A percentile compares a stretch with the other conserved stretches of the same genome.
phyloP scores from a whole-genome alignment of 192 early-diverging fungal species.

The Coemansia sp. region DNA sequence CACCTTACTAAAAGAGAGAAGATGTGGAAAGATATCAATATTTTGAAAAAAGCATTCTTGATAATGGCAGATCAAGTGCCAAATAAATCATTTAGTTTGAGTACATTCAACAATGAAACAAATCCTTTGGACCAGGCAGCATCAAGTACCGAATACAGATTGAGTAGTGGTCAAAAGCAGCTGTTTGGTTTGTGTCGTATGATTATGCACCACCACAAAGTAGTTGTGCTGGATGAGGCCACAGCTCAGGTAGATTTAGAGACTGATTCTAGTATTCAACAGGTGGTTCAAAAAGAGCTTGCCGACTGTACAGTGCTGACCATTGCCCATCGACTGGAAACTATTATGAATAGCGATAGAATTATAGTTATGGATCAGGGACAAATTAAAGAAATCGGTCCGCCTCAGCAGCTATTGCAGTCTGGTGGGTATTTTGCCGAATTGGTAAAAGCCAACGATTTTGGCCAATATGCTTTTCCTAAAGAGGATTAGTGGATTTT shows the following conservation, averaged over 20 bases:
- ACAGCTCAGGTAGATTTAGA: no score
- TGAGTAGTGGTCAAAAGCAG: conserved; percentile 60
- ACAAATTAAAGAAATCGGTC: conserved; percentile 59
- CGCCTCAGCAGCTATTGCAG: conserved; percentile 57
- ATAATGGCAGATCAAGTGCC: neutral
- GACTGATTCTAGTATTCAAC: no score
- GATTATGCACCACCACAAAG: conserved; percentile 52
- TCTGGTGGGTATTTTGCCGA: conserved; percentile 17
- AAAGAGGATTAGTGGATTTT: no score
- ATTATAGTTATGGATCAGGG: conserved; percentile 61
- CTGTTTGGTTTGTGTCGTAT: conserved; percentile 61
- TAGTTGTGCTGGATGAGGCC: conserved; percentile 67
- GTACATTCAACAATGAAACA: neutral
- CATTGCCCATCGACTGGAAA: no score
- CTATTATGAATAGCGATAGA: no score
- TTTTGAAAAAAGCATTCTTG: neutral
- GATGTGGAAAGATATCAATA: conserved; percentile 39
- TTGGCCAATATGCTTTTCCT: no score
- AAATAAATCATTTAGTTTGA: neutral
- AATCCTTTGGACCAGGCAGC: neutral
- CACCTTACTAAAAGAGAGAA: neutral
- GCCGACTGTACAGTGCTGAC: no score
- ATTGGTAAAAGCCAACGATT: neutral
- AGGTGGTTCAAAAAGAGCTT: no score
- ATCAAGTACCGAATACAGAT: neutral